Base-by-base conservation (phyloP, 163 green algal genomes). In the Scenedesmus sp. region DNA sequence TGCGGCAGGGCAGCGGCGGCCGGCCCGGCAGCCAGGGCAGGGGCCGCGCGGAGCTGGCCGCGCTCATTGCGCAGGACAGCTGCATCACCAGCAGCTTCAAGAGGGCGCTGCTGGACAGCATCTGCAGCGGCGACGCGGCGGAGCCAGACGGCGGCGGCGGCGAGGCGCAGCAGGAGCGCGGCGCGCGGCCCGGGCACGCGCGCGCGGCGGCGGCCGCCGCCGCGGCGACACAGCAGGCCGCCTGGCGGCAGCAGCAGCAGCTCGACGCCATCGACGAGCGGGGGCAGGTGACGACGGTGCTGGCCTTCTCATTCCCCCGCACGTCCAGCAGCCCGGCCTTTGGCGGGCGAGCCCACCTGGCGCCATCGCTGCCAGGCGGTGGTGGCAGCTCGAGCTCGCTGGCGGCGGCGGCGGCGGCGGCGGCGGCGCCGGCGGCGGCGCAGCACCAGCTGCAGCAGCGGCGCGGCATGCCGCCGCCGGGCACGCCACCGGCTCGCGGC, bases 1-100 rank as follows among this genome's bases (percentile, higher is more conserved):
- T 39, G 1, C 36, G 18, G 14, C 36, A 18, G 14, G 54, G 39
- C 36, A 77, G 36, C 39, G 51, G 36, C 28, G 51, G 20, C n/a
- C 18, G 42, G 3, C 24, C 26, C n/a, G 15, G 28, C 20, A 6
- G 6, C 7, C 39, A 15, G 39, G 7, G 36, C 24, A 31, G 54
- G 36, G 39, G 54, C 10, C 24, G 24, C 9, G 24, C 22, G 56
- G 63, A 29, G 42, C 44, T 70, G 28, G 53, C 69, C 14, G 69
- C 69, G 2, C 24, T 77, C 34, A 77, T 77, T 57, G 53, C 53
- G 29, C 34, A 24, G 18, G 69, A 77, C 22, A 57, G 24, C 10
- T 39, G 53, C 1, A 67, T 77, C 39, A 77, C 69, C n/a, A 67
- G 54, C 54, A 77, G 69, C 54, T 77, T 77, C 24, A 77, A 77